These are phyloP conservation scores for Dendrobium officinale DNA, from an alignment of 106 monocot species.

Conservation along the genomic window DNA sequence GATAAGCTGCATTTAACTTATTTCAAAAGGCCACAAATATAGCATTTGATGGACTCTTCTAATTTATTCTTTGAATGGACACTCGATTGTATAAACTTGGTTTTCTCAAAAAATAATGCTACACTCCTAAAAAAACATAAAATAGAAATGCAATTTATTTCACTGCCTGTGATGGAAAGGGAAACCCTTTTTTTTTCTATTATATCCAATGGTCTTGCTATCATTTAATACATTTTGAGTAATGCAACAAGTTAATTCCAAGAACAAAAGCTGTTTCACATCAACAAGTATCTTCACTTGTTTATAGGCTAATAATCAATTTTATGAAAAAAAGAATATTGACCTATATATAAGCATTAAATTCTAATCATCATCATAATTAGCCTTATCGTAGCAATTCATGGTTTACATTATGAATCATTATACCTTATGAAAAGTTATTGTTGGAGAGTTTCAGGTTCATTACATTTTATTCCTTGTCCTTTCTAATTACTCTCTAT, in stretches of 20 bases:
- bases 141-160: not conserved
- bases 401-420: not conserved
- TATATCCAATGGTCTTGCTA: not conserved
- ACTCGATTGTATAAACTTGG: not conserved
- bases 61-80: not conserved
- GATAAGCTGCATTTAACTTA: not conserved
- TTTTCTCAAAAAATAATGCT: not conserved
- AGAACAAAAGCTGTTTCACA: not conserved
- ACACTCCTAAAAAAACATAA: not conserved
- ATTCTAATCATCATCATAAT: not conserved
- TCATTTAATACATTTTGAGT: not conserved
- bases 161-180: not conserved
- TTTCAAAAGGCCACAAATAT: not conserved
- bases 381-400: not conserved
- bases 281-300: not conserved
- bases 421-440: not conserved
- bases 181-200: no score
- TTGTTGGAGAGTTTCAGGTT: not conserved
- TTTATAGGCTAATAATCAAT: not conserved
- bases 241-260: not conserved
- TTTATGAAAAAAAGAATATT: not conserved
- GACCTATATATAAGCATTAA: not conserved
- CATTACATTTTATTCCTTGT: no score
- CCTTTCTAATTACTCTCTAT: no score
- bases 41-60: not conserved